Conservation (phyloP, 495 filamentous ascomycete species). For the Neurospora discreta region DNA sequence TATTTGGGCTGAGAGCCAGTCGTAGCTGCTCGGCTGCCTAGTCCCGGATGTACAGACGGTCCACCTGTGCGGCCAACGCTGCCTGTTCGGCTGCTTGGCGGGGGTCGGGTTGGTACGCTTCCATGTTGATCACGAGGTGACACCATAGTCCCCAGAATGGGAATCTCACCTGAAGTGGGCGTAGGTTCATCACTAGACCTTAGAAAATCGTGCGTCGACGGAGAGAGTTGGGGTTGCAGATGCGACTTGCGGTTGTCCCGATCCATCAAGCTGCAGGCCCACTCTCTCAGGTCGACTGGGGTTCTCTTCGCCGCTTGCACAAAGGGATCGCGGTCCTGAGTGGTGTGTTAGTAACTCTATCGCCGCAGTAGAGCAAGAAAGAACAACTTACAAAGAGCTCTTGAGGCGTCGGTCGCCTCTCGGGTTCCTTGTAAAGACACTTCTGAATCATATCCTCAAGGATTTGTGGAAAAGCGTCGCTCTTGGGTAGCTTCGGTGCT, state of each 20-base stretch:
- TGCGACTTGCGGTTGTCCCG: constrained; percentile 86
- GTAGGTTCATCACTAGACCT: constrained; percentile 44
- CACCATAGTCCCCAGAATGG: constrained; percentile 41
- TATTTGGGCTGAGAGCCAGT: constrained; percentile 33
- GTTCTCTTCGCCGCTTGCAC: constrained; percentile 91
- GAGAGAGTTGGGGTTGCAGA: constrained; percentile 56
- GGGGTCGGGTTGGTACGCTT: constrained; percentile 30
- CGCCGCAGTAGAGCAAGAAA: neutral
- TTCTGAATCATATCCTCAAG: constrained; percentile 95
- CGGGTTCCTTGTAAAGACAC: constrained; percentile 80
- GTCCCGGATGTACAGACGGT: constrained; percentile 36
- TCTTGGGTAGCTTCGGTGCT: constrained; percentile 85
- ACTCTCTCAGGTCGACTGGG: constrained; percentile 78
- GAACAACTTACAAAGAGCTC: constrained; percentile 57
- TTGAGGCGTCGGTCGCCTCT: constrained; percentile 79
- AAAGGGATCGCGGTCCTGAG: constrained; percentile 78
- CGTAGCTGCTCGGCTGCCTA: constrained; percentile 35
- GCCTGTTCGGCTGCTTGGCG: constrained; percentile 29
- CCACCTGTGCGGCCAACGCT: constrained; percentile 33
- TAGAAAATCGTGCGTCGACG: constrained; percentile 45
- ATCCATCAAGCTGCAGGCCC: constrained; percentile 86
- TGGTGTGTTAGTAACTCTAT: constrained; percentile 10
- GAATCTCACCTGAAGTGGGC: constrained; percentile 57
- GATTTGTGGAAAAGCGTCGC: constrained; percentile 89
- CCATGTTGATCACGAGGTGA: constrained; percentile 28